Evolutionary conservation across 805 yeast species (phyloP).

Genomic region (Teunomyces aglyptinius): DNA sequence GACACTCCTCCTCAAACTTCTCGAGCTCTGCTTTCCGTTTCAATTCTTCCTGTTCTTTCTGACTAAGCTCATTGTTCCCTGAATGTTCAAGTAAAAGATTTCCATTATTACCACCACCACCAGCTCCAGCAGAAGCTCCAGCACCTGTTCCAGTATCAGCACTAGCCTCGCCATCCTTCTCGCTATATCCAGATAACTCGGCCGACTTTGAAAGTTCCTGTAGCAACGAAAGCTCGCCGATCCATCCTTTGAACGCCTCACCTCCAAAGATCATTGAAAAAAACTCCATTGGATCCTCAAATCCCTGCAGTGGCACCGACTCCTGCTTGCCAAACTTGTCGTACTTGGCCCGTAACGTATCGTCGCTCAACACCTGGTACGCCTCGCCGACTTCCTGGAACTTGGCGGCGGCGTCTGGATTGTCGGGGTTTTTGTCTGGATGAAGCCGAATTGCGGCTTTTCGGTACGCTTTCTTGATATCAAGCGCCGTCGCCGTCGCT

Average conservation of each 20-base stretch:
- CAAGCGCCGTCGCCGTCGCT: slow-evolving; percentile 40
- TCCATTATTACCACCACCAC: neutral
- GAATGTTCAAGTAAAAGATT: slow-evolving; percentile 14
- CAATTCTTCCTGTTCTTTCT: slow-evolving; percentile 44
- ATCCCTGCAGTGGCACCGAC: slow-evolving; percentile 67
- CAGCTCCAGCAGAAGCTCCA: slow-evolving; percentile 5
- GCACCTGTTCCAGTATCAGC: slow-evolving; percentile 3
- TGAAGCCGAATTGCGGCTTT: slow-evolving; percentile 44
- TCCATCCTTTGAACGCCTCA: slow-evolving; percentile 72
- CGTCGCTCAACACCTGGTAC: slow-evolving; percentile 73
- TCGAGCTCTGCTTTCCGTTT: slow-evolving; percentile 52
- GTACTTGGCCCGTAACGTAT: slow-evolving; percentile 59
- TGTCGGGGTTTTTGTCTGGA: slow-evolving; percentile 48
- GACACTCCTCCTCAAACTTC: slow-evolving; percentile 74
- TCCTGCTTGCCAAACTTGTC: slow-evolving; percentile 76
- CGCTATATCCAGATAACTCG: slow-evolving; percentile 37
- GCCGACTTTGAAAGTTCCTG: slow-evolving; percentile 43
- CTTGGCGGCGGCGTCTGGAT: slow-evolving; percentile 42
- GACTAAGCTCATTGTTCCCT: slow-evolving; percentile 28
- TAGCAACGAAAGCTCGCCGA: slow-evolving; percentile 44
- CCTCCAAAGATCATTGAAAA: slow-evolving; percentile 82
- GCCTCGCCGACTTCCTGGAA: slow-evolving; percentile 61
- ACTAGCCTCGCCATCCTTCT: slow-evolving; percentile 24
- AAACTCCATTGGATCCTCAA: slow-evolving; percentile 64
- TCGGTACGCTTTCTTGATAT: slow-evolving; percentile 45